Evolutionary conservation across 495 filamentous ascomycete genomes (phyloP), one percentile per base, ranked within the genome.

Genomic region (Talaromyces proteolyticus): DNA sequence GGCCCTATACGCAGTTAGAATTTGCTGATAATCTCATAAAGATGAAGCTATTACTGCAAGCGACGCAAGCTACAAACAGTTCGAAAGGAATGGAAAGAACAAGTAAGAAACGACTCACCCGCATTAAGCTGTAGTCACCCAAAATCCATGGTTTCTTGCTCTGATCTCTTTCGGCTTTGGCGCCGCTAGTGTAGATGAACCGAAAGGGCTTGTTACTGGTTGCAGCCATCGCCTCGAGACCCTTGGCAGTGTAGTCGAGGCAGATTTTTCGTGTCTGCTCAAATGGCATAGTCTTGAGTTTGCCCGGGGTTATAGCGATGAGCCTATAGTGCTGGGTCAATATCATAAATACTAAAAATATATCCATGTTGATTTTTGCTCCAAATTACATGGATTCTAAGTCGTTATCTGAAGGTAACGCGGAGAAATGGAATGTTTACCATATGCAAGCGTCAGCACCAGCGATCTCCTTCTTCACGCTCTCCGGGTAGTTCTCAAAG

Each of bases 391-490:
- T n/a, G n/a, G n/a, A n/a, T n/a, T n/a, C n/a, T n/a, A n/a, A n/a
- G n/a, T n/a, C n/a, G n/a, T n/a, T n/a, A n/a, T 51, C 53, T 57
- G 20, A 11, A 19, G 18, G 25, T n/a, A n/a, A n/a, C n/a, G n/a
- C n/a, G n/a, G n/a, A 29, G 24, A 19, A 25, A 16, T 42, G 43
- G 24, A 1, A 16, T 37, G 43, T 42, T 14, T 62, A 77, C 75
- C 76, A 82, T 26, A 81, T 77, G 53, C 76, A 79, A 0, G 71
- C 74, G 50, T 78, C 73, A 1, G 74, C 78, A 7, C 58, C 68
- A 2, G 62, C 53, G 6, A 79, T 48, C 44, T 78, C 60, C 7
- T 60, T 69, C 12, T 72, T 41, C 4, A 73, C 64, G 10, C 56
- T 42, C 2, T 73, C 68, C 2, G 68, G 50, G 46, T 77, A 80